Evolutionary conservation across 257 asterid genomes (phyloP).

Genomic region (Fraxinus excelsior): DNA sequence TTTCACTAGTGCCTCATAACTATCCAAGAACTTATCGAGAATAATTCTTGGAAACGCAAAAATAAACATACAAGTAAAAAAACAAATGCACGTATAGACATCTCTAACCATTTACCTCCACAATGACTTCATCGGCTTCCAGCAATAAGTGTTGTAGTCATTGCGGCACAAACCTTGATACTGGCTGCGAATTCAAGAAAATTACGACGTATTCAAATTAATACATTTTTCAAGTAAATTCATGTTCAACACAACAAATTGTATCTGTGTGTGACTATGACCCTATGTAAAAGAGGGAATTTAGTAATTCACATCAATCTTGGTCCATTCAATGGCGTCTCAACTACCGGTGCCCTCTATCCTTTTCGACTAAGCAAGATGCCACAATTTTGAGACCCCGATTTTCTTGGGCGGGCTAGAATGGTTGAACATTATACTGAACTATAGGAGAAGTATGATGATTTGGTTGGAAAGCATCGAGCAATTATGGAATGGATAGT

Average conservation of each 20-base stretch:
- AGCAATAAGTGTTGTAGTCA: slow-evolving; percentile 65
- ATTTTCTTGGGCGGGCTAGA: too few relatives aligned
- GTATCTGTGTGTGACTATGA: slow-evolving; percentile 15
- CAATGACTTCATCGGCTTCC: slow-evolving; percentile 67
- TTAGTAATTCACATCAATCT: slow-evolving; percentile 56
- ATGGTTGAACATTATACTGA: too few relatives aligned
- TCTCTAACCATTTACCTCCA: slow-evolving; percentile 50
- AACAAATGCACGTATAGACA: background rate
- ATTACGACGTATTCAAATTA: background rate
- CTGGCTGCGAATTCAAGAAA: slow-evolving; percentile 47
- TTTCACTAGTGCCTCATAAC: background rate
- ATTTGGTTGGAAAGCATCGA: too few relatives aligned
- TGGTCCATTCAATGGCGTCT: slow-evolving; percentile 97
- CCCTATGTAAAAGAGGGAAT: slow-evolving; percentile 18
- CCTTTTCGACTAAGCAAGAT: slow-evolving; percentile 65
- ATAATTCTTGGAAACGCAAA: background rate
- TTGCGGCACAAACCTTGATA: slow-evolving; percentile 63
- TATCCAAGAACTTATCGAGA: background rate
- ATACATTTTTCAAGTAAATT: background rate
- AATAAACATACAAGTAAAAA: slow-evolving; percentile 4
- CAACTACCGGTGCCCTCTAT: slow-evolving; percentile 83
- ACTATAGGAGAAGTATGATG: too few relatives aligned
- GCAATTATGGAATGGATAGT: too few relatives aligned
- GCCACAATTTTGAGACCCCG: too few relatives aligned
- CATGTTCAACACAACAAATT: background rate